Conservation (phyloP, 768 basidiomycete species). For the Dentipellis fragilis region DNA sequence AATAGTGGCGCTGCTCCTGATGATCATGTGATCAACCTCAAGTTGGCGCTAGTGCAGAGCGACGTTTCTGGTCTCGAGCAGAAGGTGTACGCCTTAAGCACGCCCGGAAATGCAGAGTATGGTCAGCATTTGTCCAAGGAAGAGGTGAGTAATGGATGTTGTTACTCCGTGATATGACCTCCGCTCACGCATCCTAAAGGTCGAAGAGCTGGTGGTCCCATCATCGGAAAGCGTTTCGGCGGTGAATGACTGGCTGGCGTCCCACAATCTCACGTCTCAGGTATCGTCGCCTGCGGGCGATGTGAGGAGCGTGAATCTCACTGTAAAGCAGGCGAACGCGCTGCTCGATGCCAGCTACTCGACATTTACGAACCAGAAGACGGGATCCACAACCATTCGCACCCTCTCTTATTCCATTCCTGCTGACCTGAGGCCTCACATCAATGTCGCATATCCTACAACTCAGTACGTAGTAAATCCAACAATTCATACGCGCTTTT, state of each 20-base stretch:
- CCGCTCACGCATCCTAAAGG: neutral
- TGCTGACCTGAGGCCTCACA: neutral
- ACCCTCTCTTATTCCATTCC: slow-evolving; percentile 12
- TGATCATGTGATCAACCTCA: neutral
- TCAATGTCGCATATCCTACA: slow-evolving; percentile 11
- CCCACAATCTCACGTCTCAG: slow-evolving; percentile 6
- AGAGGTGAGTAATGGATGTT: neutral
- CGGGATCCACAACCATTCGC: slow-evolving; percentile 5
- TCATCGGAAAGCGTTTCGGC: neutral
- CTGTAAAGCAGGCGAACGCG: slow-evolving; percentile 10
- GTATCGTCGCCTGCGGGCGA: slow-evolving; percentile 8
- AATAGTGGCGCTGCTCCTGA: neutral
- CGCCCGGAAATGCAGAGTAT: neutral
- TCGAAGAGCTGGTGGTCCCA: neutral
- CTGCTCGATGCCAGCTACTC: slow-evolving; percentile 8
- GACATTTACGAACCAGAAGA: slow-evolving; percentile 5
- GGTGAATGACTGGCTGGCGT: slow-evolving; percentile 1
- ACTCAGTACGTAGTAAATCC: neutral
- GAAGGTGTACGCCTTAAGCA: neutral
- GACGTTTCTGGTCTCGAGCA: neutral
- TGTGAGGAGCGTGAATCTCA: slow-evolving; percentile 3
- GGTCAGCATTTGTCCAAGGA: neutral
- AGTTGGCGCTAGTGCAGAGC: neutral
- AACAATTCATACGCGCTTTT: too few species aligned
- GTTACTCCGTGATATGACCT: neutral